These are phyloP conservation scores for Aspergillus sclerotialis DNA, from an alignment of 2,329 filamentous ascomycete genomes.

Conservation along the genomic window DNA sequence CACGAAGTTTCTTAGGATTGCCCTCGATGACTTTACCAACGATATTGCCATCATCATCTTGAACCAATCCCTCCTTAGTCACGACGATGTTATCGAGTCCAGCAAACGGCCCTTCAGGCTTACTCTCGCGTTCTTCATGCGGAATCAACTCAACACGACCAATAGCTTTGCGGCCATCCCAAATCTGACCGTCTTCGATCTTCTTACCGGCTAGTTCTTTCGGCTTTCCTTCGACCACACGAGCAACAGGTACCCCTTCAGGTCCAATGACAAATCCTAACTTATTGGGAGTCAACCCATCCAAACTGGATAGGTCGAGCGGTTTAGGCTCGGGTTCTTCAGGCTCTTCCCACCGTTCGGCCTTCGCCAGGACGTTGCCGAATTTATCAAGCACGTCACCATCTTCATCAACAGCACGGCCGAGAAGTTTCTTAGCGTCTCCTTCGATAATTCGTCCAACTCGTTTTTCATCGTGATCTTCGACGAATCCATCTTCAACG, in stretches of 20 bases:
- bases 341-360: constrained; percentile 46
- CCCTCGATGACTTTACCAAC: constrained; percentile 67
- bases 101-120: constrained; percentile 52
- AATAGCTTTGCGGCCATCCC: constrained; percentile 50
- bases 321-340: constrained; percentile 38
- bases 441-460: constrained; percentile 51
- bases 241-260: constrained; percentile 49
- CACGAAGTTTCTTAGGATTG: constrained; percentile 64
- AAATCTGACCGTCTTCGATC: constrained; percentile 51
- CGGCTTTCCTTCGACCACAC: constrained; percentile 50
- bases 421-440: constrained; percentile 53
- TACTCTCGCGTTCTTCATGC: constrained; percentile 48
- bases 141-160: constrained; percentile 54
- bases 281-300: constrained; percentile 52
- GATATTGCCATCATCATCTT: constrained; percentile 71
- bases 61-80: constrained; percentile 52
- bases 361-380: constrained; percentile 56
- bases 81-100: constrained; percentile 51
- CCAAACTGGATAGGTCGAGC: constrained; percentile 46
- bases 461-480: constrained; percentile 41
- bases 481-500: constrained; percentile 41
- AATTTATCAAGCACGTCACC: constrained; percentile 57
- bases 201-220: constrained; percentile 51
- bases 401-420: constrained; percentile 55
- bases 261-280: constrained; percentile 49